Conservation (phyloP, 495 filamentous ascomycete genomes). For the Hypoxylon rickii region DNA sequence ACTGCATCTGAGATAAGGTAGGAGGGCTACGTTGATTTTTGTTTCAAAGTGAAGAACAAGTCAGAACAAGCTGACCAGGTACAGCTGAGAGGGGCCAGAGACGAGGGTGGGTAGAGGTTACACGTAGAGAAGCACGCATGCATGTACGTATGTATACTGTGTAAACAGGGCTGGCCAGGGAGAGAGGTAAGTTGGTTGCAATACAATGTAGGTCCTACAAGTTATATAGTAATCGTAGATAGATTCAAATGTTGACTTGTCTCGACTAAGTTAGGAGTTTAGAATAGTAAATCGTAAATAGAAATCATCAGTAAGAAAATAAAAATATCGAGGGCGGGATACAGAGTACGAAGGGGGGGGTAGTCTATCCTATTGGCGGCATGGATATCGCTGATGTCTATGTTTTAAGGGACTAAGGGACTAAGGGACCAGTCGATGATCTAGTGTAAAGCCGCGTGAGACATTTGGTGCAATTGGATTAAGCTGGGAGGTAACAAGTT, state of each 20-base stretch:
- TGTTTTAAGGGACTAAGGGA: not conserved
- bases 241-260: too few species aligned
- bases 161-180: too few species aligned
- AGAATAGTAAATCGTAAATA: conserved; percentile 4
- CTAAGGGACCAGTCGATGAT: conserved; percentile 33
- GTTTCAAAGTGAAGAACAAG: conserved; percentile 16
- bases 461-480: conserved; percentile 27
- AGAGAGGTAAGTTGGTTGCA: too few species aligned
- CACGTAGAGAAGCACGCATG: conserved; percentile 25
- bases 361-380: conserved; percentile 35
- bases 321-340: conserved; percentile 12
- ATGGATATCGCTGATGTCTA: conserved; percentile 7
- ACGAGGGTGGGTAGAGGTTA: conserved; percentile 28
- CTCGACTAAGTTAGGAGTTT: conserved; percentile 17
- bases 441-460: conserved; percentile 31
- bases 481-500: conserved; percentile 11
- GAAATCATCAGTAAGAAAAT: conserved; percentile 1
- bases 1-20: conserved; percentile 14
- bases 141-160: too few species aligned
- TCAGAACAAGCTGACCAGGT: conserved; percentile 15
- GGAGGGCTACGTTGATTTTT: not conserved
- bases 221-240: conserved; percentile 6
- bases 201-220: conserved; percentile 22
- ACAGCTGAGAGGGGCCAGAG: conserved; percentile 26
- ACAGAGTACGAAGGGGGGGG: too few species aligned